Percentiles rank a stretch among this genome's conserved stretches.
Evolutionary conservation across 2,329 filamentous ascomycete species (phyloP).

Genomic region (Curvularia spicifera): DNA sequence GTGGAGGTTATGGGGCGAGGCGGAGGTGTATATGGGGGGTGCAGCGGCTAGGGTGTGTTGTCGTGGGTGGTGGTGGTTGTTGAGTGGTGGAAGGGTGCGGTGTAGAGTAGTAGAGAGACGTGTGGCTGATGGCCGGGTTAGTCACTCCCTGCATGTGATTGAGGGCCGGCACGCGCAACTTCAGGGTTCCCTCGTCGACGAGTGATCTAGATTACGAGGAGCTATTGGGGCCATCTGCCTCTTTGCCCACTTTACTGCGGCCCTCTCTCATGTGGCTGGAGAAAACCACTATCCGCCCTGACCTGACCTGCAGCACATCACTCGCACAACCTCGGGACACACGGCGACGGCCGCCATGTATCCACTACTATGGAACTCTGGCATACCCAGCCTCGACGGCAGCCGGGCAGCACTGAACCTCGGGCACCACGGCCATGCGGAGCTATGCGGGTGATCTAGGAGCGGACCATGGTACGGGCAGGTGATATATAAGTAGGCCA

Average conservation of each 20-base stretch:
- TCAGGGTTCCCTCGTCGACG: conserved; percentile 10
- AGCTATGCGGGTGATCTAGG: conserved; percentile 37
- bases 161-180: conserved; percentile 14
- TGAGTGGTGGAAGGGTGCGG: conserved; percentile 23
- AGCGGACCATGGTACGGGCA: conserved; percentile 20
- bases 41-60: conserved; percentile 14
- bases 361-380: conserved; percentile 11
- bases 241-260: background rate
- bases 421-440: conserved; percentile 37
- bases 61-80: conserved; percentile 14
- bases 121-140: conserved; percentile 36
- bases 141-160: conserved; percentile 32
- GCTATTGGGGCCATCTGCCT: background rate
- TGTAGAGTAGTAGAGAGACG: conserved; percentile 22
- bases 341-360: conserved; percentile 1
- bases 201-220: background rate
- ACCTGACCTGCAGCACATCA: background rate
- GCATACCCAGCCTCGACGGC: conserved; percentile 6
- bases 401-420: conserved; percentile 23
- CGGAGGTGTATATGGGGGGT: conserved; percentile 9
- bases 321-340: background rate
- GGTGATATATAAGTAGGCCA: conserved; percentile 36
- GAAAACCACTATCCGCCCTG: background rate
- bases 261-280: background rate
- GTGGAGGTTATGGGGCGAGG: conserved; percentile 10